Conservation (phyloP, 805 yeast species). For the Monosporozyma unispora region DNA sequence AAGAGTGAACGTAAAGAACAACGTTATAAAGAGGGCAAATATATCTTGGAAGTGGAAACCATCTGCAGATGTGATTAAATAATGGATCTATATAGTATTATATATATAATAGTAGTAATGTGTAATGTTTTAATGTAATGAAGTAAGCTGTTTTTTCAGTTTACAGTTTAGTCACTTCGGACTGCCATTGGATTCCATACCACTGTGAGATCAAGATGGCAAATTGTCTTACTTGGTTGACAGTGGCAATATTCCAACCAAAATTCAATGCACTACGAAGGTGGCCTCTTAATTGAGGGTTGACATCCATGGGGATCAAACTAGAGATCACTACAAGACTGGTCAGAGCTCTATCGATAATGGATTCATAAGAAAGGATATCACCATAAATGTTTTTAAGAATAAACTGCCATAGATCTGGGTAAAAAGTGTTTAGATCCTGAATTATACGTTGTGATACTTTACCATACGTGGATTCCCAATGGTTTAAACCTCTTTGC, state of each 20-base stretch:
- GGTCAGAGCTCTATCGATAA: slow-evolving; percentile 57
- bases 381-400: slow-evolving; percentile 68
- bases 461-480: slow-evolving; percentile 67
- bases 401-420: slow-evolving; percentile 71
- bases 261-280: slow-evolving; percentile 71
- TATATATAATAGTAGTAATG: neutral
- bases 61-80: slow-evolving; percentile 17
- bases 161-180: slow-evolving; percentile 23
- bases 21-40: slow-evolving; percentile 53
- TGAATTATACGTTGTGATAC: slow-evolving; percentile 53
- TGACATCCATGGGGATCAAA: slow-evolving; percentile 85
- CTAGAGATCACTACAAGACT: slow-evolving; percentile 67
- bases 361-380: slow-evolving; percentile 53
- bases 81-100: neutral
- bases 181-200: slow-evolving; percentile 59
- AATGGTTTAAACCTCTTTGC: slow-evolving; percentile 50
- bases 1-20: slow-evolving; percentile 38
- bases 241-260: slow-evolving; percentile 56
- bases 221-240: slow-evolving; percentile 50
- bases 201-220: slow-evolving; percentile 57
- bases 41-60: slow-evolving; percentile 39
- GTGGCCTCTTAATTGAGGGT: slow-evolving; percentile 86
- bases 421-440: slow-evolving; percentile 67
- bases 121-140: too few relatives aligned
- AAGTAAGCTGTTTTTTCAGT: too few relatives aligned